Conservation (phyloP, 495 filamentous ascomycete species). For the Beverwykella pulmonaria region DNA sequence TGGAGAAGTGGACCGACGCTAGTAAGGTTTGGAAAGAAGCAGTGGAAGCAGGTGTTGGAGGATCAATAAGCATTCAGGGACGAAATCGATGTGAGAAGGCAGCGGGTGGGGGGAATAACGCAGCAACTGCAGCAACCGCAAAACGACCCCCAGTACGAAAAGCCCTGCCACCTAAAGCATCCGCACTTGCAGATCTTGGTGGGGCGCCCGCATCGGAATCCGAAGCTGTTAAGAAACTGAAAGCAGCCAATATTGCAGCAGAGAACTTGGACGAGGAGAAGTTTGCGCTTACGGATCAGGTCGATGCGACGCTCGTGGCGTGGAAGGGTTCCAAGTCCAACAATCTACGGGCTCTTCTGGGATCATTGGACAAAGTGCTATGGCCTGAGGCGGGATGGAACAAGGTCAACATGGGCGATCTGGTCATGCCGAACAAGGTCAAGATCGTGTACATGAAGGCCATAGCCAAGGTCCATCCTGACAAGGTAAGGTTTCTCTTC, state of each 20-base stretch:
- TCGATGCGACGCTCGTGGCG: constrained; percentile 71
- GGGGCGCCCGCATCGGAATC: constrained; percentile 42
- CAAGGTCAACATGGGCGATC: constrained; percentile 89
- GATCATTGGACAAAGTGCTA: constrained; percentile 84
- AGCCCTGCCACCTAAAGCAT: constrained; percentile 23
- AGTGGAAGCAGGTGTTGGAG: constrained; percentile 82
- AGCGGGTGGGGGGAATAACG: constrained; percentile 59
- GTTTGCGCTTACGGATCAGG: constrained; percentile 80
- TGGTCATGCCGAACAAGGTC: constrained; percentile 87
- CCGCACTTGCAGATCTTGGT: constrained; percentile 40
- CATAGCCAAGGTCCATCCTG: constrained; percentile 96
- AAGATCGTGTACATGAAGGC: constrained; percentile 99
- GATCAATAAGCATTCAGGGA: constrained; percentile 77
- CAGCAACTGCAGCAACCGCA: constrained; percentile 12
- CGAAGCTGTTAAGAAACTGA: constrained; percentile 75
- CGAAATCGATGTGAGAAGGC: constrained; percentile 91
- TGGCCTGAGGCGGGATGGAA: constrained; percentile 95
- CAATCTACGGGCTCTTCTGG: constrained; percentile 84
- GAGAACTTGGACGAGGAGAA: constrained; percentile 89
- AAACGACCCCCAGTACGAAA: constrained; percentile 31
- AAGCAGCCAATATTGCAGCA: constrained; percentile 78
- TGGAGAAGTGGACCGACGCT: constrained; percentile 91
- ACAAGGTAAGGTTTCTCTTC: constrained; percentile 71
- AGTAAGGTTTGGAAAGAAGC: constrained; percentile 76
- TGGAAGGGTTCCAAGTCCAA: constrained; percentile 92